Base-by-base conservation (phyloP, 2,329 filamentous ascomycete species). In the Tolypocladium sp. region DNA sequence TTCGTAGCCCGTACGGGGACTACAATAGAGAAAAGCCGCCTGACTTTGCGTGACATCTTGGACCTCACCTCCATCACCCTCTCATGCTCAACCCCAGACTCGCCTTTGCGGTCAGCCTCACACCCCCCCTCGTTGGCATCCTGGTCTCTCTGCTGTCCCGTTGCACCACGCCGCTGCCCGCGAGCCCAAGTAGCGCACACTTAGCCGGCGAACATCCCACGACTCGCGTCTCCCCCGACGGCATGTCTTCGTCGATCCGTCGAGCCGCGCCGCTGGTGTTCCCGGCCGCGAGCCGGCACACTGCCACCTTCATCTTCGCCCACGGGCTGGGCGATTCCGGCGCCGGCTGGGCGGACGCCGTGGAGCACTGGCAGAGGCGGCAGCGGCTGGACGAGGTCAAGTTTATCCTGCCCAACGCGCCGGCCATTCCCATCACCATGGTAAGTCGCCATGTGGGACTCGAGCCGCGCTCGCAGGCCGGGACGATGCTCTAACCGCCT, bases 371-470 rank as follows among this genome's bases (percentile, higher is more conserved):
- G 88, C 86, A 91, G 58, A 82, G 87, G 40, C 83, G 90, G 57
- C 83, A 86, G 72, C 87, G 88, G 69, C 91, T 97, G 63, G 85
- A 92, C 60, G 89, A 97, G 75, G 90, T 96, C 71, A 89, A 93
- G 70, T 97, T 97, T 74, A 85, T 99, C 69, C 88, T 99, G 73
- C 94, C 94, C 20, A 90, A 96, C 76, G 94, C 94, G 35, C 92
- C 93, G 6, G 76, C 75, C 42, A 94, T 96, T 58, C 91, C 92
- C 38, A 91, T 97, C 70, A 92, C 91, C n/a, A 79, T 74, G 61
- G 73, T 76, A 58, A 62, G 72, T 67, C 56, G 3, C n/a, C n/a
- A 10, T 25, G 30, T 53, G n/a, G 15, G n/a, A 10, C n/a, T 25
- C 42, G 40, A 38, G n/a, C 6, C 6, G 40, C 20, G 17, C 3